A percentile compares a stretch with the other conserved stretches of the same genome.
Conservation (phyloP, 2,329 filamentous ascomycete genomes). For the Botrytis galanthina region DNA sequence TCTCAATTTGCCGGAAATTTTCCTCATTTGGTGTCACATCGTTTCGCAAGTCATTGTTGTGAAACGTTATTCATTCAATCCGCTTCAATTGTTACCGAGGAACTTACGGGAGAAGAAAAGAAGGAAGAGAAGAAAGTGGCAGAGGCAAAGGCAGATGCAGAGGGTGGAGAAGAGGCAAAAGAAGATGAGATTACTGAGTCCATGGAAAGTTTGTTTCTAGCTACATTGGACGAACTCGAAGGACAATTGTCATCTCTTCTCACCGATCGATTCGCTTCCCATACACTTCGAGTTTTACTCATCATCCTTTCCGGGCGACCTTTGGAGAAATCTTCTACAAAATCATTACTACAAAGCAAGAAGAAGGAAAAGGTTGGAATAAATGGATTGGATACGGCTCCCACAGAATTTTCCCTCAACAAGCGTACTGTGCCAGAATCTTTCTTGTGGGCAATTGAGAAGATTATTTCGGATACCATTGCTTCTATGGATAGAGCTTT, state of each 20-base stretch:
- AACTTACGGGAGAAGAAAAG: conserved; percentile 53
- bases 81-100: conserved; percentile 73
- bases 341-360: conserved; percentile 81
- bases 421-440: conserved; percentile 69
- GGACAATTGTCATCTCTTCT: conserved; percentile 78
- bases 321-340: conserved; percentile 65
- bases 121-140: conserved; percentile 49
- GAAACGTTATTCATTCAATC: conserved; percentile 87
- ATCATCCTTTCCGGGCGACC: conserved; percentile 82
- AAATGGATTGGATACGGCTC: conserved; percentile 49
- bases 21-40: conserved; percentile 84
- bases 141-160: conserved; percentile 54
- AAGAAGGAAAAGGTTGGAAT: conserved; percentile 82
- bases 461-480: conserved; percentile 77
- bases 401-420: conserved; percentile 47
- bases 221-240: conserved; percentile 84
- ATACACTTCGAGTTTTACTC: conserved; percentile 81
- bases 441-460: conserved; percentile 73
- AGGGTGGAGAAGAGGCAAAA: conserved; percentile 46
- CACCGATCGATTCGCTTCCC: conserved; percentile 83
- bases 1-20: conserved; percentile 84
- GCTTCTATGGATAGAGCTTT: conserved; percentile 74
- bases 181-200: conserved; percentile 47
- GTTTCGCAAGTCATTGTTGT: conserved; percentile 96
- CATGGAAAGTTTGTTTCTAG: conserved; percentile 83